Evolutionary conservation across 1,139 yeast genomes (phyloP), one percentile per base, ranked within the genome.

Genomic region (Geotrichum cucujoidarum): DNA sequence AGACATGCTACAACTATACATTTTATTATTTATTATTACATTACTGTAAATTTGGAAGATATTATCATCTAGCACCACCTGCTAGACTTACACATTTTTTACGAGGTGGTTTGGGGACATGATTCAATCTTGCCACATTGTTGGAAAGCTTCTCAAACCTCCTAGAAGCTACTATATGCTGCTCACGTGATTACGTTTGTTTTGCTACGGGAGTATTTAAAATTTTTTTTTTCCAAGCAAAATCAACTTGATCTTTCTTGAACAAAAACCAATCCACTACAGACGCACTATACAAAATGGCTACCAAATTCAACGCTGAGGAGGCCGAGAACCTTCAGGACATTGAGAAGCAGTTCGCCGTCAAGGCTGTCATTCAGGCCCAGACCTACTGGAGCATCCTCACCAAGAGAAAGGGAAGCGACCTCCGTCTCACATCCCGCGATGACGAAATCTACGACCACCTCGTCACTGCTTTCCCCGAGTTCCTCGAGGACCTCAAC

Each of bases 271-370:
- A n/a, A n/a, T n/a, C n/a, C n/a, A n/a, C n/a, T n/a, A n/a, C n/a
- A n/a, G n/a, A n/a, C n/a, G n/a, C n/a, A n/a, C n/a, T n/a, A n/a
- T n/a, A n/a, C n/a, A n/a, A n/a, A 6, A 42, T 35, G 42, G 21
- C 52, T 27, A 37, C 39, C 42, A 57, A 50, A 27, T 78, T 80
- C 57, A 72, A 76, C 55, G 76, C 84, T 31, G 81, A 79, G 54
- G 66, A 66, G 30, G 83, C 84, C 39, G 82, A 79, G 47, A 79
- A 79, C 62, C 67, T 77, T 55, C 83, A 79, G 60, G 83, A 78
- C 55, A 87, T 92, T 62, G 97, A 90, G 69, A 86, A 80, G 76
- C 97, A 90, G 71, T 92, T 92, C 63, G 97, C 98, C 45, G 98
- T 94, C 55, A 89, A 87, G 70, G 98, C 97, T 7, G 98, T 94